phyloP scores from a whole-genome alignment of 176 grass and related monocot genomes.

The Thalia dealbata region DNA sequence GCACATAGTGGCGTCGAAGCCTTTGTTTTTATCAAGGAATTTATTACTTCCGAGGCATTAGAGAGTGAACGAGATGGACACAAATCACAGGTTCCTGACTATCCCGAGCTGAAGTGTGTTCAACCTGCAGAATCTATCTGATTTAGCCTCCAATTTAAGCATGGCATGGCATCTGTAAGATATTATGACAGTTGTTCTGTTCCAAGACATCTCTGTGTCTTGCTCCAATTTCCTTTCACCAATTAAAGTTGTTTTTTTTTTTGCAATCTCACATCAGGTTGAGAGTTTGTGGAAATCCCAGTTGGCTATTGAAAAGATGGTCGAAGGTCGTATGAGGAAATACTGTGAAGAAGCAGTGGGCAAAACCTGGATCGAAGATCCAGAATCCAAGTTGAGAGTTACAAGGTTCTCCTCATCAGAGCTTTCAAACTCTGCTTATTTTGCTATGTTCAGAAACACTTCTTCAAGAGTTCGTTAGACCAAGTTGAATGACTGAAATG shows the following conservation, averaged over 20 bases:
- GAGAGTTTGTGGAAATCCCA: slow-evolving; percentile 83
- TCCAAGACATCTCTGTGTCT: not conserved
- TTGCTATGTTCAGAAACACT: too few relatives aligned
- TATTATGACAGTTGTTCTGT: not conserved
- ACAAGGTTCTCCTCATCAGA: too few relatives aligned
- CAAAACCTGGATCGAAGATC: too few relatives aligned
- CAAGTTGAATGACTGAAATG: too few relatives aligned
- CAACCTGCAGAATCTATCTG: not conserved
- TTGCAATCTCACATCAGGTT: slow-evolving; percentile 44
- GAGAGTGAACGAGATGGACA: slow-evolving; percentile 77
- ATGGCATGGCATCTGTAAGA: slow-evolving; percentile 1
- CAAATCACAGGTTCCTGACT: slow-evolving; percentile 45
- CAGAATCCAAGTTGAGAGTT: too few relatives aligned
- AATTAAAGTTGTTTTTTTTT: slow-evolving; percentile 7
- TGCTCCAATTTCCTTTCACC: not conserved
- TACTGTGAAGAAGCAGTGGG: slow-evolving; percentile 92
- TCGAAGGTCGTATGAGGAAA: slow-evolving; percentile 82
- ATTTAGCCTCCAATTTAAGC: not conserved
- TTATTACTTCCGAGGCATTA: slow-evolving; percentile 59
- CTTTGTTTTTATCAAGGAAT: slow-evolving; percentile 85
- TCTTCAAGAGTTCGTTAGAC: too few relatives aligned
- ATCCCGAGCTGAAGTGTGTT: not conserved
- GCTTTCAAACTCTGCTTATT: too few relatives aligned
- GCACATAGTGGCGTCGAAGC: slow-evolving; percentile 86
- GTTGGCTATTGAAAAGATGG: slow-evolving; percentile 97